These are phyloP conservation scores for Oryza coarctata DNA, from an alignment of 176 grass and related monocot species.

Conservation along the genomic window DNA sequence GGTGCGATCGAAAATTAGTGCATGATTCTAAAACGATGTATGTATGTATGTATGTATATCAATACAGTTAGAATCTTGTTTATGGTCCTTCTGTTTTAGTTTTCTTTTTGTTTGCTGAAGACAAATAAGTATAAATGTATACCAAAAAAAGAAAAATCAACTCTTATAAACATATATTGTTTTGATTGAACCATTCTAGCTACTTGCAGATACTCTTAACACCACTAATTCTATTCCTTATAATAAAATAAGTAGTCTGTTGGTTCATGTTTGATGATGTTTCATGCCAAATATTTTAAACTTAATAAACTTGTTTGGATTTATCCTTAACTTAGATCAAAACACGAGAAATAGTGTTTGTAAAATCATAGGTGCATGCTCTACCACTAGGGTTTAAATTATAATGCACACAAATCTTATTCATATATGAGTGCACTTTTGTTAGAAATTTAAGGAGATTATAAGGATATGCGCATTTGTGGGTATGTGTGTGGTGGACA, in stretches of 20 bases:
- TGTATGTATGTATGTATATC: neutral
- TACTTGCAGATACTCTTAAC: neutral
- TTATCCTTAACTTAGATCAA: neutral
- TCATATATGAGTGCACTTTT: too few relatives aligned
- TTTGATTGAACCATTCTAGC: too few relatives aligned
- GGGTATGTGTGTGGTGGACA: too few relatives aligned
- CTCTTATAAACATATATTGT: neutral
- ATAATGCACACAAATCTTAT: too few relatives aligned
- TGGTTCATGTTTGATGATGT: neutral
- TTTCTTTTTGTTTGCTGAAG: neutral
- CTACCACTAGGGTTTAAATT: too few relatives aligned
- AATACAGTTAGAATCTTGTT: constrained; percentile 11
- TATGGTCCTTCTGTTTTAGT: neutral
- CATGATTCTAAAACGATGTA: constrained; percentile 3
- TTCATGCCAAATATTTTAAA: neutral
- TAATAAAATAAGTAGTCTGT: neutral
- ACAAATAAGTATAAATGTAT: neutral
- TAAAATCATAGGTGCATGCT: too few relatives aligned
- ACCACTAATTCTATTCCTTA: neutral
- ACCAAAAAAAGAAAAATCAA: neutral
- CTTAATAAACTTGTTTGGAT: neutral
- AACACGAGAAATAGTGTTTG: neutral
- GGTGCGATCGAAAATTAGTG: neutral
- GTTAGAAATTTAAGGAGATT: too few relatives aligned
- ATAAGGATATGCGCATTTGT: too few relatives aligned